Base-by-base conservation (phyloP, 371 early-diverging fungal genomes). In the Rhizopus delemar region DNA sequence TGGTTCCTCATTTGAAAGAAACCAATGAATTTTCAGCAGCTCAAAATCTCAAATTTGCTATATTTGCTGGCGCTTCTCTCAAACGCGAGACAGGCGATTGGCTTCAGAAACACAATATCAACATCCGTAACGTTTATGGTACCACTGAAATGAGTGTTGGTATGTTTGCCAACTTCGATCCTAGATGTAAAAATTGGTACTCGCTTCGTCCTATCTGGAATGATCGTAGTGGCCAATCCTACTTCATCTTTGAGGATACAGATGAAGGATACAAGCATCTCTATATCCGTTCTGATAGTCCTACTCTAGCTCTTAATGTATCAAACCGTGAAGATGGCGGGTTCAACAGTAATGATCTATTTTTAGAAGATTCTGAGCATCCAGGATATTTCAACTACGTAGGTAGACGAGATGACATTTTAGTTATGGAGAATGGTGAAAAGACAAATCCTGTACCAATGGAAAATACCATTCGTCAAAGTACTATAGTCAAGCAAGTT, bases 11-110 rank as follows among this genome's bases (percentile, higher is more conserved):
- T 46, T 16, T 56, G 11, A 51, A 59, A n/a, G 28, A 65, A 34
- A 54, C 43, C 8, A 5, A 38, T 15, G 33, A 60, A 15, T 41
- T 43, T n/a, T 43, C 43, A 5, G 43, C 50, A 9, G 36, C 59
- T 9, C 52, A 56, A 7, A 16, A 13, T 1, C 63, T 60, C 39
- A 66, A 66, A 11, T 78, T 81, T 69, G 83, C 82, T 43, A 63
- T 94, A 6, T 84, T 81, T 52, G 96, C 94, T 22, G 93, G 93
- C 35, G 94, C 96, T 2, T 86, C 92, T 15, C 74, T 94, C 41
- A 62, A 49, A 29, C 4, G 29, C 3, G 59, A 58, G 29, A 33
- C 54, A 3, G 63, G 63, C 4, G 46, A 63, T 8, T 63, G 63
- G 63, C 39, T 59, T 28, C 56, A 49, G 2, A 11, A 46, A 29